These are phyloP conservation scores for Crithidia bombi DNA, from an alignment of 208 protist species.

Conservation along the genomic window DNA sequence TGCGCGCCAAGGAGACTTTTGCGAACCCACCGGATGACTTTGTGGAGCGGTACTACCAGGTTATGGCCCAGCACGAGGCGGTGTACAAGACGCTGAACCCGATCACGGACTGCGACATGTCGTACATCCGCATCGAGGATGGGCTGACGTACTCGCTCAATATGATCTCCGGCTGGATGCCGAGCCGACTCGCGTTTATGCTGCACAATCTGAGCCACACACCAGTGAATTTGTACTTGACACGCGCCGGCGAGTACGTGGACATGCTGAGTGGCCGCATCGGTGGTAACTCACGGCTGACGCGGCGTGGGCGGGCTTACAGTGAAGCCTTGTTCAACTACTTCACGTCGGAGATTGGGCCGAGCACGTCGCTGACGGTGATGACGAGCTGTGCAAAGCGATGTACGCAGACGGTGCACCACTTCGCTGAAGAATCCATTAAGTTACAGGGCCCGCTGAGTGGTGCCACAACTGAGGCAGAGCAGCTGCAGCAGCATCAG, in stretches of 20 bases:
- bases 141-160: constrained; percentile 76
- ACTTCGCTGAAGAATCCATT: constrained; percentile 71
- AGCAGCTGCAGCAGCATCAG: constrained; percentile 9
- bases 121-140: constrained; percentile 88
- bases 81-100: constrained; percentile 82
- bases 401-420: constrained; percentile 80
- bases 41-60: constrained; percentile 77
- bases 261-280: constrained; percentile 78
- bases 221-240: constrained; percentile 80
- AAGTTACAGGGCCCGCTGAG: constrained; percentile 19
- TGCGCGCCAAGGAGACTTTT: constrained; percentile 58
- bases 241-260: constrained; percentile 84
- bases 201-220: constrained; percentile 85
- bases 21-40: constrained; percentile 63
- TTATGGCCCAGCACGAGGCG: constrained; percentile 64
- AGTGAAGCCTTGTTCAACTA: constrained; percentile 71
- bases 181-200: constrained; percentile 85
- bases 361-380: constrained; percentile 49
- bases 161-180: constrained; percentile 90
- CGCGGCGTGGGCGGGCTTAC: constrained; percentile 74
- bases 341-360: constrained; percentile 58
- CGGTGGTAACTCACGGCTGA: constrained; percentile 86
- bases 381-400: constrained; percentile 88
- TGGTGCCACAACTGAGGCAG: background rate
- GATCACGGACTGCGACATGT: constrained; percentile 68